These are phyloP conservation scores for Solanum ossicruentum DNA, from an alignment of 257 asterid genomes.

Conservation along the genomic window DNA sequence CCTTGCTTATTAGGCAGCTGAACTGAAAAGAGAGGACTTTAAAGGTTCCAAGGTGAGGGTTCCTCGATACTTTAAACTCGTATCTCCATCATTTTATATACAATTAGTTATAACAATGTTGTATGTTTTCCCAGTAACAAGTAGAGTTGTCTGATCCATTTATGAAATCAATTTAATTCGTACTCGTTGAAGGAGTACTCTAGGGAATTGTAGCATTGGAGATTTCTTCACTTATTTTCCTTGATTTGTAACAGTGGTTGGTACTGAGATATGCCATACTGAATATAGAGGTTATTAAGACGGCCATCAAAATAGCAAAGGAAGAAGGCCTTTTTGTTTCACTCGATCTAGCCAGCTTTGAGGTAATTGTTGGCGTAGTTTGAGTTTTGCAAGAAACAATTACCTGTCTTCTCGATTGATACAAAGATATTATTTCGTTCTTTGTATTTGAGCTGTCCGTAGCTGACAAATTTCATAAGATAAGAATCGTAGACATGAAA, in stretches of 20 bases:
- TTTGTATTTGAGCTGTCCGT: neutral
- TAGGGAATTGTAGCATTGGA: neutral
- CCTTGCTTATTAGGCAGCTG: slow-evolving; percentile 59
- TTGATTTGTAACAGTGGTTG: slow-evolving; percentile 59
- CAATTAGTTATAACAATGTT: neutral
- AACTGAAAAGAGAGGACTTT: slow-evolving; percentile 57
- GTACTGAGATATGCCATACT: slow-evolving; percentile 73
- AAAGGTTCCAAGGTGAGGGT: slow-evolving; percentile 80
- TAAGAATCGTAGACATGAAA: neutral
- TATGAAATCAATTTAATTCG: neutral
- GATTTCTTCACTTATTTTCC: slow-evolving; percentile 1
- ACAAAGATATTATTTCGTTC: neutral
- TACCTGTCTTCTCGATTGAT: neutral
- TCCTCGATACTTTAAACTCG: neutral
- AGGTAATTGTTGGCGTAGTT: slow-evolving; percentile 31
- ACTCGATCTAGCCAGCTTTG: slow-evolving; percentile 93
- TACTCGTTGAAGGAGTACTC: neutral
- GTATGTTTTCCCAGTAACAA: neutral
- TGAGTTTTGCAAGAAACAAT: neutral
- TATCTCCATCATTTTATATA: neutral
- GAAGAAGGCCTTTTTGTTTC: slow-evolving; percentile 81
- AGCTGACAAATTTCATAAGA: neutral
- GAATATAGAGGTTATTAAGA: slow-evolving; percentile 58
- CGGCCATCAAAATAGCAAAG: slow-evolving; percentile 76
- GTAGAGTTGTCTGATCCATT: neutral